Base-by-base conservation (phyloP, 2,329 filamentous ascomycete species). In the Alternaria brassicicola region DNA sequence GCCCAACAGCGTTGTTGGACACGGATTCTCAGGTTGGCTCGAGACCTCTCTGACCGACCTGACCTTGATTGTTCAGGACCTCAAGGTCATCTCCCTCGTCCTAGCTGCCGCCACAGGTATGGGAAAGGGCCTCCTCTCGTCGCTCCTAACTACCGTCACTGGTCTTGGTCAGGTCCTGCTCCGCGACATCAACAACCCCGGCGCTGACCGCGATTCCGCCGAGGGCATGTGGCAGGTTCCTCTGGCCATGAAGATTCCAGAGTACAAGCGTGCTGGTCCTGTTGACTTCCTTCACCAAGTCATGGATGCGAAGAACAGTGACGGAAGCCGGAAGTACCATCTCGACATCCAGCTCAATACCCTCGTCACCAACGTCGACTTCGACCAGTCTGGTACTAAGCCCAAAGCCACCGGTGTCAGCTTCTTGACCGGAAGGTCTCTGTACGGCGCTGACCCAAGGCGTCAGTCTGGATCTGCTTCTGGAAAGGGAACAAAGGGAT, bases 351-450 rank as follows among this genome's bases (percentile, higher is more conserved):
- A 80, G 38, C 79, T 83, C 3, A 89, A 89, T 75, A 86, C 83
- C 10, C 76, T 90, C 31, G 89, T 85, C 59, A 88, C 88, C 48
- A 88, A 86, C 67, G 77, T 92, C 71, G 78, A 79, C 26, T 89
- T 88, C 63, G 86, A 88, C n/a, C 84, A 87, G 1, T 86, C 84
- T 15, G 41, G 48, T n/a, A 69, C 78, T 17, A 82, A 82, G 31
- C 80, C 82, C 61, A 88, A 68, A 36, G 79, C 79, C 2, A 75
- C 70, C 43, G 78, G 78, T 19, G 76, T 80, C 39, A 73, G 78
- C 54, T 81, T 77, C 56, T 66, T 79, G 36, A 67, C 70, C 15
- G 78, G 79, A n/a, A 62, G 66, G 39, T 68, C 69, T 26, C 65
- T 81, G 9, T 81, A 80, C 64, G 65, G 69, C 31, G 79, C 79